These are phyloP conservation scores for Yarrowia sp. DNA, from an alignment of 805 yeast genomes.

Conservation along the genomic window DNA sequence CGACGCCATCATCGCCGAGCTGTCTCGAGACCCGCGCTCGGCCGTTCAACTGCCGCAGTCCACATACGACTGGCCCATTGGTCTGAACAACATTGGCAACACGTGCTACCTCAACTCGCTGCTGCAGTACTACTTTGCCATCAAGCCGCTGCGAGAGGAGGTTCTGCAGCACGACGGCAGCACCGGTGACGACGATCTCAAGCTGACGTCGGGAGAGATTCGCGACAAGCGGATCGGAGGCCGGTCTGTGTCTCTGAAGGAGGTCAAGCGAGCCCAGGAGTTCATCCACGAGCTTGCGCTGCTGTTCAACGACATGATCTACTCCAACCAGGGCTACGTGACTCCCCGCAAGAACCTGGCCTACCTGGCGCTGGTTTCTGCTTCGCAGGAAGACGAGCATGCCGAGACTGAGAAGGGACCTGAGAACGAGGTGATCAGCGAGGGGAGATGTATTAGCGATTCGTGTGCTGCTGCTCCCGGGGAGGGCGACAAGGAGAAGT, in stretches of 20 bases:
- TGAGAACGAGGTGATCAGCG: constrained; percentile 29
- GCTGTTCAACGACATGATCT: constrained; percentile 68
- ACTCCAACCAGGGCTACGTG: constrained; percentile 60
- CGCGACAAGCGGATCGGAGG: constrained; percentile 78
- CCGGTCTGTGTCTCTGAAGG: constrained; percentile 70
- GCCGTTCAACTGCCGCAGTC: constrained; percentile 12
- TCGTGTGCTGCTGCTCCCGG: not conserved
- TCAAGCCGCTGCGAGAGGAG: constrained; percentile 72
- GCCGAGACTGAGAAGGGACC: constrained; percentile 34
- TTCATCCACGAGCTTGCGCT: constrained; percentile 71
- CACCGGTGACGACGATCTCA: constrained; percentile 27
- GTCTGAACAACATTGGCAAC: constrained; percentile 90
- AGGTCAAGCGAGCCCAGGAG: constrained; percentile 76
- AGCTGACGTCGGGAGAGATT: constrained; percentile 36
- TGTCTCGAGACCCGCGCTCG: constrained; percentile 37
- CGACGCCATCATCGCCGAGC: constrained; percentile 52
- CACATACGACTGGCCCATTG: constrained; percentile 59
- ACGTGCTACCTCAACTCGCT: constrained; percentile 92
- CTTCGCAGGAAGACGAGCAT: constrained; percentile 15
- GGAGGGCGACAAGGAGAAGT: not conserved
- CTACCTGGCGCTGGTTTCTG: constrained; percentile 66
- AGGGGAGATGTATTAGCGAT: not conserved
- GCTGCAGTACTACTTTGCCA: constrained; percentile 83
- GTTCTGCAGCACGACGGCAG: constrained; percentile 45
- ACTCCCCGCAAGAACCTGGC: constrained; percentile 83